Percentiles rank a stretch among this genome's conserved stretches.
These are phyloP conservation scores for Dendrobium officinale DNA, from an alignment of 106 monocot genomes.

Conservation along the genomic window DNA sequence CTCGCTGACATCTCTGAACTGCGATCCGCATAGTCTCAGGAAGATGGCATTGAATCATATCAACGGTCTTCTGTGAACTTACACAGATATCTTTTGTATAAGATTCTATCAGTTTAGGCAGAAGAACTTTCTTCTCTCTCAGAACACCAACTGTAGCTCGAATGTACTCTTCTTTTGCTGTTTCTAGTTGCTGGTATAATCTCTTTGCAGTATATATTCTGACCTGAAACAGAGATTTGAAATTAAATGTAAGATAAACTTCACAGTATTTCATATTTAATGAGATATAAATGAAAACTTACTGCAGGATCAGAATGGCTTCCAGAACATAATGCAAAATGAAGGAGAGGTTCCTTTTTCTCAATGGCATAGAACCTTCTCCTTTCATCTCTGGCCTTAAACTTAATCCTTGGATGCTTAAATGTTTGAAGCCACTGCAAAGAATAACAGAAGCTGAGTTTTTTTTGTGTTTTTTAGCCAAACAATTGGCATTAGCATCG, in stretches of 20 bases:
- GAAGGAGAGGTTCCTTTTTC: slow-evolving; percentile 62
- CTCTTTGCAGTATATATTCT: slow-evolving; percentile 44
- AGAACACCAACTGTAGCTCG: slow-evolving; percentile 50
- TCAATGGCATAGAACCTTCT: slow-evolving; percentile 46
- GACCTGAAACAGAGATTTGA: slow-evolving; percentile 25
- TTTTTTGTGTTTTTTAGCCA: too few species aligned
- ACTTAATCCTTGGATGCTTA: slow-evolving; percentile 36
- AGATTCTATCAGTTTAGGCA: slow-evolving; percentile 52
- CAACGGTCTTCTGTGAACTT: slow-evolving; percentile 30
- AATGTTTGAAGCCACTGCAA: slow-evolving; percentile 1
- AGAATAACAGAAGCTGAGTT: neutral
- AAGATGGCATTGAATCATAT: slow-evolving; percentile 55
- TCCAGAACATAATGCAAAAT: slow-evolving; percentile 88
- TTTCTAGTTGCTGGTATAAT: slow-evolving; percentile 50
- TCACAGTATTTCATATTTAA: neutral
- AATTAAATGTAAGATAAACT: too few species aligned
- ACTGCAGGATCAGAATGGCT: slow-evolving; percentile 97
- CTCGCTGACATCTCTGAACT: slow-evolving; percentile 41
- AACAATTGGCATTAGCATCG: too few species aligned
- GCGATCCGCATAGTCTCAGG: slow-evolving; percentile 53
- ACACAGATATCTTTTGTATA: slow-evolving; percentile 43
- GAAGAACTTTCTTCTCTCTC: slow-evolving; percentile 57
- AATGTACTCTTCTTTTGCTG: slow-evolving; percentile 67
- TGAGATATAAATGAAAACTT: slow-evolving; percentile 4
- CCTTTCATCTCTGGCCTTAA: slow-evolving; percentile 62